Percentiles rank a stretch among this genome's conserved stretches.
Evolutionary conservation across 2,329 filamentous ascomycete genomes (phyloP).

Genomic region (Colletotrichum nymphaeae): DNA sequence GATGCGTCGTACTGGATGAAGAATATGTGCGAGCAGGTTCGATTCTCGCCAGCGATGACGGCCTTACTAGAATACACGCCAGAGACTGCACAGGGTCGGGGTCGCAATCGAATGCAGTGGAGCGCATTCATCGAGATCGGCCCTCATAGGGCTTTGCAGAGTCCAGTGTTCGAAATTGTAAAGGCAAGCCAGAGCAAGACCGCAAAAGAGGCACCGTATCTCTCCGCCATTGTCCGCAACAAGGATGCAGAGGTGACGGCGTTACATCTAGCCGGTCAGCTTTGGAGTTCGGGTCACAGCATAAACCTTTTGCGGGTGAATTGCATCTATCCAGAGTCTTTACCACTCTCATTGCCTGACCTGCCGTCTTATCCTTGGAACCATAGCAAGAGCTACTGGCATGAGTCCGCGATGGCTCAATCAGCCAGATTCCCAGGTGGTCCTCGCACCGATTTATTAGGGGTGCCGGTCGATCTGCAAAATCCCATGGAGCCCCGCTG

Average conservation of each 20-base stretch:
- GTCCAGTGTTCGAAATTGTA: conserved; percentile 52
- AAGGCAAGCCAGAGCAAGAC: conserved; percentile 49
- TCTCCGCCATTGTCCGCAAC: conserved; percentile 39
- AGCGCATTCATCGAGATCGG: conserved; percentile 45
- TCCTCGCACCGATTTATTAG: conserved; percentile 24
- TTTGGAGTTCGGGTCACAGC: conserved; percentile 25
- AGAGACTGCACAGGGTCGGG: neutral
- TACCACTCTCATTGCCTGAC: conserved; percentile 28
- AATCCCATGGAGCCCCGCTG: conserved; percentile 17
- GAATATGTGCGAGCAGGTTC: conserved; percentile 22
- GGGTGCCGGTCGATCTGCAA: neutral
- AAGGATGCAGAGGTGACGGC: conserved; percentile 41
- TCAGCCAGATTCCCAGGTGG: neutral
- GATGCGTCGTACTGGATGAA: conserved; percentile 36
- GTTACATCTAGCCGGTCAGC: conserved; percentile 25
- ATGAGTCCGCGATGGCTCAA: conserved; percentile 17
- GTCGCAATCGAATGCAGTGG: conserved; percentile 24
- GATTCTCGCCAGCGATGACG: conserved; percentile 6
- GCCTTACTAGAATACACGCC: neutral
- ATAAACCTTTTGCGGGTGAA: conserved; percentile 46
- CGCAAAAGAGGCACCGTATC: conserved; percentile 41
- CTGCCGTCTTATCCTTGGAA: conserved; percentile 38
- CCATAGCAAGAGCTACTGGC: conserved; percentile 24
- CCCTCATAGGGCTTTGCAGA: conserved; percentile 52
- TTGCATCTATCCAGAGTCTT: conserved; percentile 38